Evolutionary conservation across 805 yeast species (phyloP), one percentile per base, ranked within the genome.

Genomic region (Blastobotrys americana): DNA sequence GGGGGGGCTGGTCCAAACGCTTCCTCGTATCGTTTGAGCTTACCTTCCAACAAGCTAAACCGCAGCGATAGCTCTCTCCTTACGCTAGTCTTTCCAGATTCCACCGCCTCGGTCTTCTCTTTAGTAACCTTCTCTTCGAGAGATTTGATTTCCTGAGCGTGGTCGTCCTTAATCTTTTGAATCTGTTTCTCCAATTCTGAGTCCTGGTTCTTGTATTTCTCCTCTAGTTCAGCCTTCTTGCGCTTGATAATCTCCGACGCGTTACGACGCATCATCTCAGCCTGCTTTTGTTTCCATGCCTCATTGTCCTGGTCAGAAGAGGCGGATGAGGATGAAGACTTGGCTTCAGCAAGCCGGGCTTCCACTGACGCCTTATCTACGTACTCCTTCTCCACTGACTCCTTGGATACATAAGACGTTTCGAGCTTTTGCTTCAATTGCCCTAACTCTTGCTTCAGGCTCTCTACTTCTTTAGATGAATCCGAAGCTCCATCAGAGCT

Each of bases 401-500:
- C 16, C 22, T 19, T 18, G 6, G 21, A 16, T 17, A 27, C 31
- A 20, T 35, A n/a, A 23, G 5, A 15, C 22, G 33, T 22, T 16
- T 15, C 21, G 15, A 54, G 48, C 39, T 54, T 41, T 34, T 50
- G 56, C 38, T 53, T 58, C 19, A 50, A 44, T 31, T 49, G 45
- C 6, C 44, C 50, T 15, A 49, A 22, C 40, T 50, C 54, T n/a
- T 22, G 13, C 39, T 55, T 50, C 38, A 59, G 56, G 22, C 51
- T 55, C 15, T 47, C 57, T 9, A 52, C 44, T 41, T 61, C 49
- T 16, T 53, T 47, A 0, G 33, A 48, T 36, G 15, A 40, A 52
- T 37, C 40, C 40, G 8, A 4, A 33, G 31, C 31, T 8, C 13
- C 13, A 13, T 25, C 31, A 25, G 31, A 25, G 31, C 31, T 25